Base-by-base conservation (phyloP, 441 rosid genomes). In the Sinapis alba region DNA sequence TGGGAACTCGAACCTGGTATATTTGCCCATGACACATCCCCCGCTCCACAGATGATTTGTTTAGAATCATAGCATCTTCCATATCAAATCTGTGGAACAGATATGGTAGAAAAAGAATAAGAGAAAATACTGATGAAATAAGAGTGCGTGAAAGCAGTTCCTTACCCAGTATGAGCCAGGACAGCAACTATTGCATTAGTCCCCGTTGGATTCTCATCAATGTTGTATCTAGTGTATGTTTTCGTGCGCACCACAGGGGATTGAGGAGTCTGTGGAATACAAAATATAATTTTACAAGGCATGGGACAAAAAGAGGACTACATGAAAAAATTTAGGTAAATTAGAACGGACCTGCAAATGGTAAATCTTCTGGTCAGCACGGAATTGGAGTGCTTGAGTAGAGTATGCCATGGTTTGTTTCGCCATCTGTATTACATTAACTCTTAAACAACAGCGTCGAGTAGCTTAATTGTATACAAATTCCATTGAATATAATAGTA, bases 51-150 rank as follows among this genome's bases (percentile, higher is more conserved):
- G 99, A 84, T 72, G 99, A 93, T 80, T 96, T 96, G 72, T 96
- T 96, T 70, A 96, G 71, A 80, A 96, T 96, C 99, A 96, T 96
- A 7, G 99, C 97, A 83, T 96, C 99, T 88, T 96, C 99, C 99
- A 96, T 96, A 81, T 96, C 99, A 81, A 89, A 96, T 59, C 98
- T 96, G 71, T 57, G 72, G 20, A 43, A 68, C 45, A 45, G 20
- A 69, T 43, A 13, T 51, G 68, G 68, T 68, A 75, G 21, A 71
- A 18, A 68, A 79, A 47, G 2, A 7, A 27, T 68, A 47, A 65
- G 69, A 71, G 47, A 73, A 4, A 58, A 45, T 61, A 65, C 43
- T 38, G n/a, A 59, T 50, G 19, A 43, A 67, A 19, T 3, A 64
- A 47, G 59, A 54, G 11, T 19, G 41, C 16, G 62, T 28, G 41